Conservation (phyloP, 2,329 filamentous ascomycete species). For the Aspergillus novofumigatus region DNA sequence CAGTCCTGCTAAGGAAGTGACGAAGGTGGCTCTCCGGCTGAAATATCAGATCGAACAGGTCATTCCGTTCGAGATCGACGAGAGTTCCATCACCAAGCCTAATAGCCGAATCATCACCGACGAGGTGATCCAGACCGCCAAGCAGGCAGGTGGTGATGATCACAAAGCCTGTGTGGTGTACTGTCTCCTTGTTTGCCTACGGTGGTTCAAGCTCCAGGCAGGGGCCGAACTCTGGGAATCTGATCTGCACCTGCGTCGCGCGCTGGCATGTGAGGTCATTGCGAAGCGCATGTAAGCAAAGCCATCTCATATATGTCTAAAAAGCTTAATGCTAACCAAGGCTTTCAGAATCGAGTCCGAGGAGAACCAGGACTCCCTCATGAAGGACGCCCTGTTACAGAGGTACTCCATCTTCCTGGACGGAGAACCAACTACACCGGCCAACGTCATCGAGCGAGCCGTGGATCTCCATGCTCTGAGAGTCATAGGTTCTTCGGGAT, state of each 20-base stretch:
- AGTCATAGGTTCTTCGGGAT: slow-evolving; percentile 87
- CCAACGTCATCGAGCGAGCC: slow-evolving; percentile 88
- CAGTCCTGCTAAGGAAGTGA: slow-evolving; percentile 74
- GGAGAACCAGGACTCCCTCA: slow-evolving; percentile 70
- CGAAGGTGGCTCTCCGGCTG: slow-evolving; percentile 81
- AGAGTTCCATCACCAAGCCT: slow-evolving; percentile 67
- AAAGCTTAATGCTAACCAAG: slow-evolving; percentile 1
- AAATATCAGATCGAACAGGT: slow-evolving; percentile 88
- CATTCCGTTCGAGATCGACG: slow-evolving; percentile 84
- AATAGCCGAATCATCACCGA: slow-evolving; percentile 82
- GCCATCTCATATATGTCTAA: neutral
- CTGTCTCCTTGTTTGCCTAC: slow-evolving; percentile 68
- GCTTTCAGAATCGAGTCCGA: slow-evolving; percentile 73
- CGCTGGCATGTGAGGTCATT: slow-evolving; percentile 82
- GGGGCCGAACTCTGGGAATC: slow-evolving; percentile 85
- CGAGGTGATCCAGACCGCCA: slow-evolving; percentile 74
- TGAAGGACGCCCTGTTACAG: slow-evolving; percentile 78
- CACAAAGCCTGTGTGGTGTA: slow-evolving; percentile 77
- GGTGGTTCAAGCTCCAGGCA: slow-evolving; percentile 78
- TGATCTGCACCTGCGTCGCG: slow-evolving; percentile 73
- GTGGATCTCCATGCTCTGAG: slow-evolving; percentile 86
- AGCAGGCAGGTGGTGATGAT: slow-evolving; percentile 72
- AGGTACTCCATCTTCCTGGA: slow-evolving; percentile 79
- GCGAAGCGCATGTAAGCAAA: slow-evolving; percentile 63
- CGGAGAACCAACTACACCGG: slow-evolving; percentile 65